Evolutionary conservation across 371 early-diverging fungal genomes (phyloP).

Genomic region (Mortierella sp.): DNA sequence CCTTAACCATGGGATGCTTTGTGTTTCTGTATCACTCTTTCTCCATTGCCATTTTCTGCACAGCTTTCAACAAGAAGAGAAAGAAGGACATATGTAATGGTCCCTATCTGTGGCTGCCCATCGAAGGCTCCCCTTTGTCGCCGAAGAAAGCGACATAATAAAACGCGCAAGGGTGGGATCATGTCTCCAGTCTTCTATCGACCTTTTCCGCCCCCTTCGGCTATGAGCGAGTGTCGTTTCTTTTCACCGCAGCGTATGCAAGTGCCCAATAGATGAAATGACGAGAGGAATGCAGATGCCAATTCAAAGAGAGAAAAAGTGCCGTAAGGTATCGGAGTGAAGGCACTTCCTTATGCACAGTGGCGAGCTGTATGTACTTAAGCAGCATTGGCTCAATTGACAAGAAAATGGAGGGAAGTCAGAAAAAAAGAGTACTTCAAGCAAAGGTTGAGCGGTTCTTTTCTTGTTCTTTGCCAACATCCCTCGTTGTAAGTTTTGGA

Average conservation of each 20-base stretch:
- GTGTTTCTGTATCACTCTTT: neutral
- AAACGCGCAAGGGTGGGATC: neutral
- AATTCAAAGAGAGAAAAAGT: neutral
- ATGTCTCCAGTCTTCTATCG: neutral
- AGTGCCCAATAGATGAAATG: no score
- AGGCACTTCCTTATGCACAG: neutral
- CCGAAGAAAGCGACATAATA: neutral
- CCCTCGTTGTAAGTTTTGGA: neutral
- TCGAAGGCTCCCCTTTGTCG: no score
- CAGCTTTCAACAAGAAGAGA: neutral
- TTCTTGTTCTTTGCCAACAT: neutral
- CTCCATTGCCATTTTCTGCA: neutral
- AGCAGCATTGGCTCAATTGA: neutral
- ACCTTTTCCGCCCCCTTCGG: neutral
- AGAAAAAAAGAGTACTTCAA: neutral
- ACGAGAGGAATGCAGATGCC: neutral
- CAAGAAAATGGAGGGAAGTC: slow-evolving; percentile 8
- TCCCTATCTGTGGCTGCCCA: neutral
- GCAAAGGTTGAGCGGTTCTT: neutral
- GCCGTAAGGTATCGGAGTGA: neutral
- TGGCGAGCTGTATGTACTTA: neutral
- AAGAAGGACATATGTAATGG: no score
- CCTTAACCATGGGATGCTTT: neutral
- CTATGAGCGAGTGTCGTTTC: neutral
- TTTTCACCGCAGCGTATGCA: neutral